These are phyloP conservation scores for Laburnicola sp. DNA, from an alignment of 2,329 filamentous ascomycete genomes.

Conservation along the genomic window DNA sequence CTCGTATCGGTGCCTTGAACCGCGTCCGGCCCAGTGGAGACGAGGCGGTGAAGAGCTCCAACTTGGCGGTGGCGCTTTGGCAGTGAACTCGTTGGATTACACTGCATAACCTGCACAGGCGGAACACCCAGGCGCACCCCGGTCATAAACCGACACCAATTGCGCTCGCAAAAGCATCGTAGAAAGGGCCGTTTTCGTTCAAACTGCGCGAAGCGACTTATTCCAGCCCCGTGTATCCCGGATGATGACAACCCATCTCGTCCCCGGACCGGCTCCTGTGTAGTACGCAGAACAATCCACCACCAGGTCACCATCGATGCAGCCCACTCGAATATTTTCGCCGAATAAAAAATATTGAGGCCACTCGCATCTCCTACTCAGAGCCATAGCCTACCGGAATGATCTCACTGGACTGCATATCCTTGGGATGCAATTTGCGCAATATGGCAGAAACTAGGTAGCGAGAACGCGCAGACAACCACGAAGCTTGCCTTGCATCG, in stretches of 20 bases:
- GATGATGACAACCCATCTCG: neutral
- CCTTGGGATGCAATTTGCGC: too few relatives aligned
- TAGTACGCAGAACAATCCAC: too few relatives aligned
- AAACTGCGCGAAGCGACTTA: neutral
- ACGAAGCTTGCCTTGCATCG: neutral
- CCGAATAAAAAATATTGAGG: too few relatives aligned
- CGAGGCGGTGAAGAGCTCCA: slow-evolving; percentile 8
- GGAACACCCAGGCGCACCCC: neutral
- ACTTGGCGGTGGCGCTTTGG: slow-evolving; percentile 4
- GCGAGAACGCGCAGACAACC: neutral
- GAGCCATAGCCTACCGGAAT: too few relatives aligned
- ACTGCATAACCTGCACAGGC: neutral
- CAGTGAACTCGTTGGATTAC: neutral
- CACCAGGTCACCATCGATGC: too few relatives aligned
- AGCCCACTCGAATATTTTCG: too few relatives aligned
- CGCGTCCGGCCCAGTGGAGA: neutral
- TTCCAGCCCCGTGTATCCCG: neutral
- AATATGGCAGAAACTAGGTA: too few relatives aligned
- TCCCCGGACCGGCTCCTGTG: neutral
- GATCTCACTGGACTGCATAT: too few relatives aligned
- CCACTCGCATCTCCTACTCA: too few relatives aligned
- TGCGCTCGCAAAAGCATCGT: neutral
- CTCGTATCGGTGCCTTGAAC: neutral
- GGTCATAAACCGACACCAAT: neutral
- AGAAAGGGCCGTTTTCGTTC: neutral